These are phyloP conservation scores for Phytophthora parvispora DNA, from an alignment of 352 stramenopile species.

Conservation along the genomic window DNA sequence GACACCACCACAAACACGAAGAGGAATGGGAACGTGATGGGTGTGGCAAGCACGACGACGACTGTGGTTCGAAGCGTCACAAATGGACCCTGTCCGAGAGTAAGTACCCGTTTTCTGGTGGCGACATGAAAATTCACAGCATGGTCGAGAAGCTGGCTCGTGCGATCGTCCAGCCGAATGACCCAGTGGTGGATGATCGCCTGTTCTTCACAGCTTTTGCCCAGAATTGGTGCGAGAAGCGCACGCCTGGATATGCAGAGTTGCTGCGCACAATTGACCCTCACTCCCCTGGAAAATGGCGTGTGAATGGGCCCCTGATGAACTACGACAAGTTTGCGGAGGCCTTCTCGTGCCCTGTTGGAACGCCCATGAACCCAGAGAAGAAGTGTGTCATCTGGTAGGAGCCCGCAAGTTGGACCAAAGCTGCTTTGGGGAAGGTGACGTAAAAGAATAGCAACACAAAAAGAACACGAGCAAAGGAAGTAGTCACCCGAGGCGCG, in stretches of 20 bases:
- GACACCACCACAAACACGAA: slow-evolving; percentile 24
- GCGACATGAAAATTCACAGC: slow-evolving; percentile 24
- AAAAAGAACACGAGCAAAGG: not conserved
- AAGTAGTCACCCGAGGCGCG: too few relatives aligned
- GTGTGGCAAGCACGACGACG: slow-evolving; percentile 14
- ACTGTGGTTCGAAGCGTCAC: slow-evolving; percentile 15
- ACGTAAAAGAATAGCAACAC: too few relatives aligned
- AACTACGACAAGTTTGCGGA: slow-evolving; percentile 76
- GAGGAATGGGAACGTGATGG: slow-evolving; percentile 8
- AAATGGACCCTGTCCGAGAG: slow-evolving; percentile 13
- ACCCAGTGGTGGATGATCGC: slow-evolving; percentile 47
- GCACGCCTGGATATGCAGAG: slow-evolving; percentile 49
- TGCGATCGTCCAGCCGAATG: slow-evolving; percentile 30
- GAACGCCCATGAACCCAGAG: slow-evolving; percentile 73
- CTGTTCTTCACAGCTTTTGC: slow-evolving; percentile 81
- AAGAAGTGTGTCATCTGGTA: slow-evolving; percentile 83
- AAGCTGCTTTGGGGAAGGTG: slow-evolving; percentile 1
- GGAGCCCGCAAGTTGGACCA: not conserved
- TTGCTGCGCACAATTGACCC: slow-evolving; percentile 60
- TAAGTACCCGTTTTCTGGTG: slow-evolving; percentile 36
- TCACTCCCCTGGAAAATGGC: slow-evolving; percentile 73
- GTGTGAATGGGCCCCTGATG: slow-evolving; percentile 72
- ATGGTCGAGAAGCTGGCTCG: slow-evolving; percentile 38
- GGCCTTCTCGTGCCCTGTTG: slow-evolving; percentile 69
- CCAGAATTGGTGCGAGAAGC: slow-evolving; percentile 76